Evolutionary conservation across 2,329 filamentous ascomycete genomes (phyloP).

Genomic region (Paecilomyces niveus): DNA sequence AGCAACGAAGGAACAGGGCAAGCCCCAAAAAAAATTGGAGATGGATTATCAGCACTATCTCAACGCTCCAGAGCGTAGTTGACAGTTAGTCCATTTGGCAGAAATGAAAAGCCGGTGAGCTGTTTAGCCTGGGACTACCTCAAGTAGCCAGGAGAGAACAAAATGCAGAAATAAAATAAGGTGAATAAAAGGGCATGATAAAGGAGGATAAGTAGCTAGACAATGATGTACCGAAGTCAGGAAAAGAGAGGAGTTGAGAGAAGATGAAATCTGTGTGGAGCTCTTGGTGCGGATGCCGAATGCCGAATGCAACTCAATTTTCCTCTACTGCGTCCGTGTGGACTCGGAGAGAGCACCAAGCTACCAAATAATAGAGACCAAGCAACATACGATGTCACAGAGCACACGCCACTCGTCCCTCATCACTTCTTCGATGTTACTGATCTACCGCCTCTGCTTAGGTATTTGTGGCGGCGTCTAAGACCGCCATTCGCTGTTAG

Average conservation of each 20-base stretch:
- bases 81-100: not conserved
- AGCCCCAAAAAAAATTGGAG: not conserved
- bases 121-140: not conserved
- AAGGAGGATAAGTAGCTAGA: conserved; percentile 1
- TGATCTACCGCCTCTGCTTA: not conserved
- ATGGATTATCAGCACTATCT: not conserved
- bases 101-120: not conserved
- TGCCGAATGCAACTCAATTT: not conserved
- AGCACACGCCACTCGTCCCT: not conserved
- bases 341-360: not conserved
- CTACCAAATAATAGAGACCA: not conserved
- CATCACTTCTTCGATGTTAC: not conserved
- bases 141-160: not conserved
- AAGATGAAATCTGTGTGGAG: not conserved
- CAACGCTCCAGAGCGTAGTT: not conserved
- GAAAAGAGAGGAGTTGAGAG: not conserved
- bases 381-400: not conserved
- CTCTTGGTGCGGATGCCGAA: not conserved
- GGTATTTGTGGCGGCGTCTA: not conserved
- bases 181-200: not conserved
- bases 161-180: not conserved
- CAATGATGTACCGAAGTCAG: not conserved
- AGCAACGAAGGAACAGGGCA: not conserved
- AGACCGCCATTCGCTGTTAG: conserved; percentile 1
- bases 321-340: not conserved